Conservation (phyloP, 768 basidiomycete species). For the Leucogyrophana mollusca region DNA sequence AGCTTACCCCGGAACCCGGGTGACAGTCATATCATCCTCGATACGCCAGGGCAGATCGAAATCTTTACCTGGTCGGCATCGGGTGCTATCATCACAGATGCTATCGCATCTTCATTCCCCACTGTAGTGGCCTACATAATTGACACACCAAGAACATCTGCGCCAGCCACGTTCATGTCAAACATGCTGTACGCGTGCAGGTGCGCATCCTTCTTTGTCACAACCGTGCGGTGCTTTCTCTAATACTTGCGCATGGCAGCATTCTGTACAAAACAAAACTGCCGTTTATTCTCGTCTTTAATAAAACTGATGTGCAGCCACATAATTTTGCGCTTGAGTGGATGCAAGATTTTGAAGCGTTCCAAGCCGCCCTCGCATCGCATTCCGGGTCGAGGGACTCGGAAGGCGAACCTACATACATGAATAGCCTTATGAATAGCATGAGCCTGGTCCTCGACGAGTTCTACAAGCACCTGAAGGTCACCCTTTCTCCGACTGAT, state of each 20-base stretch:
- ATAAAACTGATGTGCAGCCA: conserved; percentile 92
- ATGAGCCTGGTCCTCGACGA: conserved; percentile 99
- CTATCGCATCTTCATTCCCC: conserved; percentile 89
- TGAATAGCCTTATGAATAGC: conserved; percentile 98
- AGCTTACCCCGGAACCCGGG: not conserved
- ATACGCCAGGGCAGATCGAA: conserved; percentile 99
- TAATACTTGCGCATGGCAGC: conserved; percentile 35
- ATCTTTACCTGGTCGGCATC: conserved; percentile 99
- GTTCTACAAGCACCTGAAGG: conserved; percentile 95
- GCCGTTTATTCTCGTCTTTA: conserved; percentile 97
- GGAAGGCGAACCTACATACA: conserved; percentile 93
- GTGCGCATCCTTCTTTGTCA: conserved; percentile 38
- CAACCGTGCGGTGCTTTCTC: conserved; percentile 2
- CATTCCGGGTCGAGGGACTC: conserved; percentile 66
- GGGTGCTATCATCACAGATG: conserved; percentile 97
- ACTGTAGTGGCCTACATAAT: conserved; percentile 96
- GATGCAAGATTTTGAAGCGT: conserved; percentile 98
- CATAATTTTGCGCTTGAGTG: conserved; percentile 94
- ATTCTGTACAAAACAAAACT: conserved; percentile 98
- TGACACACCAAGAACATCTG: conserved; percentile 92
- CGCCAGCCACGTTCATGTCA: conserved; percentile 98
- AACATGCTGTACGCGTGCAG: conserved; percentile 99
- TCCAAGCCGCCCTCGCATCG: conserved; percentile 82
- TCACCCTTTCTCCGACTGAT: conserved; percentile 29
- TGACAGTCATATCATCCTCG: conserved; percentile 87